Base-by-base conservation (phyloP, 306 rosid species). In the Cucurbita ficifolia region DNA sequence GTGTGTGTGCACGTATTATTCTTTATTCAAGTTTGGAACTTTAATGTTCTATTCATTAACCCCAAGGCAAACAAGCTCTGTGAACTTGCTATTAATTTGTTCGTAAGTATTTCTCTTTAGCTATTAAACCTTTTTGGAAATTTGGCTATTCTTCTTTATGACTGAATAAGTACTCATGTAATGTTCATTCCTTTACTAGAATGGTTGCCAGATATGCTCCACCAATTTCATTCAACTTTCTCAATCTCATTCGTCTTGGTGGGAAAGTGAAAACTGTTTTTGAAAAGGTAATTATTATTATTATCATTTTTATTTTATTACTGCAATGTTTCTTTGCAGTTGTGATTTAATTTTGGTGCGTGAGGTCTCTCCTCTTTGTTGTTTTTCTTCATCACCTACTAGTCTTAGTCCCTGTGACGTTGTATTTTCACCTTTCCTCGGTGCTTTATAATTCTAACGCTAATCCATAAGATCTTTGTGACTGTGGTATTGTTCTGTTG, bases 151-250 rank as follows among this genome's bases (percentile, higher is more conserved):
- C 73, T 11, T 67, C 38, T 46, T 45, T 67, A 19, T 45, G 73
- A 21, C 55, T 11, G 19, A 67, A 40, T 24, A 19, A 64, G 36
- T 40, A 64, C 36, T 67, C 40, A 45, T 43, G 13, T 38, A 51
- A 69, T 72, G 50, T 69, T 64, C 17, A 21, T 64, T 64, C 36
- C n/a, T 81, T 73, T 77, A 52, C 69, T 83, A 94, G 99, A 58
- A 90, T 94, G 99, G 86, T 94, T 38, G 99, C 99, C 82, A 90
- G 97, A 75, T 94, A 94, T 85, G 99, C 99, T 79, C 99, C 99
- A 81, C 90, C 99, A 6, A 82, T 94, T 79, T 94, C 99, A 0
- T 94, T 87, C 89, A 94, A 94, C 84, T 94, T 86, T 86, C 96
- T 94, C 75, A 94, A 94, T 81, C 96, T 90, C 77, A 90, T 94